Evolutionary conservation across 148 eudicot species (phyloP).

Genomic region (Cornus kousa): DNA sequence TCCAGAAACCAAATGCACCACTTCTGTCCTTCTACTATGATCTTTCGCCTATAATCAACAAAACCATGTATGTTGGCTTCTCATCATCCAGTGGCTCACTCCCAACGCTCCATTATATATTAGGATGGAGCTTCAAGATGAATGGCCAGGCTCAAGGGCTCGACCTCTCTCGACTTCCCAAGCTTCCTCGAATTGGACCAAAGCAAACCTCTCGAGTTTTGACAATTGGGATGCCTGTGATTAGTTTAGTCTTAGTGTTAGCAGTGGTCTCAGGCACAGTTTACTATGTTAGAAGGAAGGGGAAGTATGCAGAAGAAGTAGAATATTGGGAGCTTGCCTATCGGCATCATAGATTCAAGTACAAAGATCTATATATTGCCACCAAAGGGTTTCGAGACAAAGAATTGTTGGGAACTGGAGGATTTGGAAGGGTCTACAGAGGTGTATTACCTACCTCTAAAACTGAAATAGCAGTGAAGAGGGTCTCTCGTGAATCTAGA

Average conservation of each 20-base stretch:
- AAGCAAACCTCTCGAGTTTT: background rate
- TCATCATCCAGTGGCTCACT: constrained; percentile 24
- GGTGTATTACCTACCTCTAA: constrained; percentile 3
- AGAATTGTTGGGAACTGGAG: constrained; percentile 18
- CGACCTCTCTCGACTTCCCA: constrained; percentile 19
- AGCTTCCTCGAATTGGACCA: constrained; percentile 15
- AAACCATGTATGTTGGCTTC: constrained; percentile 26
- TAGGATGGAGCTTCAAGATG: constrained; percentile 26
- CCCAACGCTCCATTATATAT: constrained; percentile 6
- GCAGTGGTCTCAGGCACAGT: background rate
- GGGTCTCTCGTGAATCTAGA: constrained; percentile 26
- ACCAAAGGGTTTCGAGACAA: background rate
- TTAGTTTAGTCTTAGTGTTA: background rate
- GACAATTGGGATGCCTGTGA: constrained; percentile 4
- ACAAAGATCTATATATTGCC: background rate
- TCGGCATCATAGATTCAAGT: background rate
- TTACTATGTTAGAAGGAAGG: background rate
- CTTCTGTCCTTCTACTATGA: background rate
- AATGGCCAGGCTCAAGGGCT: constrained; percentile 13
- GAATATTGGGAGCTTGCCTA: background rate
- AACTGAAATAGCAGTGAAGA: constrained; percentile 23
- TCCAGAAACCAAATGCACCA: background rate
- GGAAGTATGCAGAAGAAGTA: background rate
- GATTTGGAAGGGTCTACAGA: constrained; percentile 26
- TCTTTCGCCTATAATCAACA: background rate